Evolutionary conservation across 306 rosid genomes (phyloP), one percentile per base, ranked within the genome.

Genomic region (Delonix regia): DNA sequence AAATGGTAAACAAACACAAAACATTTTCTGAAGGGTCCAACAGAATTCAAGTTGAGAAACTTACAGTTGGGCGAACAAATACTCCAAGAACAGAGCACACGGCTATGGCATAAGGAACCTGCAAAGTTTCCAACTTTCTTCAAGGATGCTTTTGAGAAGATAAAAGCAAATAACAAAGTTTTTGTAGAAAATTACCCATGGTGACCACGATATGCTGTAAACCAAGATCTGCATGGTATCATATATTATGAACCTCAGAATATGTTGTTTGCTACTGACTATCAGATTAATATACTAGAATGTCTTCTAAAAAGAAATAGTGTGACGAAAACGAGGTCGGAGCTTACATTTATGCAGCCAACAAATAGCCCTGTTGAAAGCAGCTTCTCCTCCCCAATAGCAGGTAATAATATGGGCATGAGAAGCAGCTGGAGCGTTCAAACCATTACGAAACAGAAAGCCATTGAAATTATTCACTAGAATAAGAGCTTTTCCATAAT

Each of bases 51-150:
- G 71, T 22, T 13, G 4, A 21, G 33, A 42, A 73, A 75, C 97
- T 19, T 89, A 92, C 99, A 44, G 82, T 85, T 62, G 99, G 99
- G 47, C 87, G 86, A 60, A 87, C 90, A 18, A 91, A 78, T 71
- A 88, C 76, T 10, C 84, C 75, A 52, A 95, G 80, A 62, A 84
- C 25, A 18, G 91, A 47, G 28, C 82, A 81, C 72, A 80, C 74
- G 21, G 97, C 81, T 18, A 82, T 59, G 39, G 87, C 96, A 89
- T 92, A 95, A 49, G 98, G 98, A 78, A 95, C 98, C 99, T 95
- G 94, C 81, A 78, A 39, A 68, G 47, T 72, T 82, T 34, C 73
- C 71, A 83, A 78, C 57, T 76, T 8, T 44, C 41, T 52, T 73
- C 42, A 30, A 69, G 63, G 67, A 34, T 80, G 82, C 67, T 25